phyloP scores from a whole-genome alignment of 768 basidiomycete species.

The Lentinula guzmanii region DNA sequence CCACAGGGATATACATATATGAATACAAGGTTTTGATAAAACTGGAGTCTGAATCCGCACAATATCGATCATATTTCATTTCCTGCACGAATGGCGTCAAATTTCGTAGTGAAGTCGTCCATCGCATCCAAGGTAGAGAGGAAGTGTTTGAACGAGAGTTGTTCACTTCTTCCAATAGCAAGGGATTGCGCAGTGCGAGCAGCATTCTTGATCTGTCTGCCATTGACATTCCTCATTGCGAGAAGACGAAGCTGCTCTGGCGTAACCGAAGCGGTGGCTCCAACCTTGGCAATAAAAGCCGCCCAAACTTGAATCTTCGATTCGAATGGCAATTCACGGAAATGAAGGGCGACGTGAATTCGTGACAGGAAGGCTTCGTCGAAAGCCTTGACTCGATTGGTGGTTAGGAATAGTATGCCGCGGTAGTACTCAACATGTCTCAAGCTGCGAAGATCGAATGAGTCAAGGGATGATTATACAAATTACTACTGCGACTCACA shows the following conservation, averaged over 20 bases:
- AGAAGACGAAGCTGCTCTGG: conserved; percentile 38
- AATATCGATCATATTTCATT: not conserved
- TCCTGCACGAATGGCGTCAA: conserved; percentile 18
- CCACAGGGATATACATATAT: too few relatives aligned
- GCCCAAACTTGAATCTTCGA: conserved; percentile 59
- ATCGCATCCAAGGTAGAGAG: conserved; percentile 55
- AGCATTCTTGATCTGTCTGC: conserved; percentile 66
- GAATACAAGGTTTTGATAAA: too few relatives aligned
- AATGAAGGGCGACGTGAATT: conserved; percentile 62
- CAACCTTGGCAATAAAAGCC: conserved; percentile 49
- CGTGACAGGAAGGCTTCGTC: conserved; percentile 67
- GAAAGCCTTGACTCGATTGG: conserved; percentile 52
- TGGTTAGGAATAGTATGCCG: conserved; percentile 52
- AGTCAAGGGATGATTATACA: conserved; percentile 10
- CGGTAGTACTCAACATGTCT: conserved; percentile 55
- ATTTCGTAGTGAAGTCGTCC: conserved; percentile 51
- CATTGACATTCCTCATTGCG: conserved; percentile 50
- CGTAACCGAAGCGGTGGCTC: conserved; percentile 28
- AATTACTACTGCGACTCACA: conserved; percentile 25
- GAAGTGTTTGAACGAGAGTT: conserved; percentile 44
- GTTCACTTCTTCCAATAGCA: conserved; percentile 41
- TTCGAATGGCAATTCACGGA: conserved; percentile 46
- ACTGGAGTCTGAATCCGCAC: too few relatives aligned
- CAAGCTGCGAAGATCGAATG: conserved; percentile 29
- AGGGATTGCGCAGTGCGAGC: conserved; percentile 59